Percentiles rank a stretch among this genome's conserved stretches.
These are phyloP conservation scores for Sordariomycetes sp. DNA, from an alignment of 2,329 filamentous ascomycete species.

Conservation along the genomic window DNA sequence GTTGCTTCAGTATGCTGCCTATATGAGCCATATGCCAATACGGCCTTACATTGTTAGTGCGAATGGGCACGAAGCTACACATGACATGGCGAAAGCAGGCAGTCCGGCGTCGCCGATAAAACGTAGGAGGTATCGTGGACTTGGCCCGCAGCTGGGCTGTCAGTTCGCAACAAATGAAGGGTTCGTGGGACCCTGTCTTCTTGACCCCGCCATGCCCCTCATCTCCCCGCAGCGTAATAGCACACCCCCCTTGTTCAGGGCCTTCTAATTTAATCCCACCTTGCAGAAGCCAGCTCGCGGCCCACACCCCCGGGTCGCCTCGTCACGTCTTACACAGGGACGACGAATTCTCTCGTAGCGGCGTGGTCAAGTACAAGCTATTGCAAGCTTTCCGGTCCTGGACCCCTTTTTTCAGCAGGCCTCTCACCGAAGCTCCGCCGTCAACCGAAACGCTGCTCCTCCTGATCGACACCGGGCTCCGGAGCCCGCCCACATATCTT, in stretches of 20 bases:
- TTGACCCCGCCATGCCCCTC: neutral
- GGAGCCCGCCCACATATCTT: neutral
- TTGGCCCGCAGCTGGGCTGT: neutral
- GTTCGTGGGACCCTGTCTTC: neutral
- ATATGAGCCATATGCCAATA: neutral
- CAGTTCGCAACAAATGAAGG: neutral
- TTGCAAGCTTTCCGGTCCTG: neutral
- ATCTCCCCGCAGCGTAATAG: neutral
- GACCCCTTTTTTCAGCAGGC: neutral
- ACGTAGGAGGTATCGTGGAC: neutral
- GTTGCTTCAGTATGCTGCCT: too few relatives aligned
- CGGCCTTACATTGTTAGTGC: too few relatives aligned
- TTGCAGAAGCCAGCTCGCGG: neutral
- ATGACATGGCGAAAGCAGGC: neutral
- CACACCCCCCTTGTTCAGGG: neutral
- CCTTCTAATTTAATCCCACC: neutral
- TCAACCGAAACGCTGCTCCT: neutral
- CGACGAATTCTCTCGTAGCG: neutral
- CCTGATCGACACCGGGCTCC: constrained; percentile 2
- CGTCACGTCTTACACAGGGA: neutral
- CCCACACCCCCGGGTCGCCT: neutral
- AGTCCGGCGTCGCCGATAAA: neutral
- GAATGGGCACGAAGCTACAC: neutral
- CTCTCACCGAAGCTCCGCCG: neutral
- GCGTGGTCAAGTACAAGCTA: too few relatives aligned